phyloP scores from a whole-genome alignment of 306 rosid genomes.

The Cicer bijugum region DNA sequence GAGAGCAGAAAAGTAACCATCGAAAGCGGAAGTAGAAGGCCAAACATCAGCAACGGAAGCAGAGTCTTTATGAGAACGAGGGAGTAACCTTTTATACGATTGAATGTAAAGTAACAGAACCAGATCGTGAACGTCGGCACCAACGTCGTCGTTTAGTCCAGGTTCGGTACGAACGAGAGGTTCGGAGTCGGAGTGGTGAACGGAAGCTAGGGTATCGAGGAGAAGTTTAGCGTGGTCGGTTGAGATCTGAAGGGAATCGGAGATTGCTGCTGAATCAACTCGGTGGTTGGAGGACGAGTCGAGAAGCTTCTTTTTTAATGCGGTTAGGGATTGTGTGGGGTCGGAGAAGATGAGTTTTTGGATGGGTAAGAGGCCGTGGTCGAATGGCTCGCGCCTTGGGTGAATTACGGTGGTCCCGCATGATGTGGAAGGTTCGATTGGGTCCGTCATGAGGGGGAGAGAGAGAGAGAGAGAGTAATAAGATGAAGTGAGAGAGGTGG shows the following conservation, averaged over 20 bases:
- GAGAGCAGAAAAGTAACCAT: conserved; percentile 93
- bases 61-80: conserved; percentile 89
- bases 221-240: conserved; percentile 77
- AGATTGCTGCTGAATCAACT: conserved; percentile 60
- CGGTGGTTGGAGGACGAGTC: conserved; percentile 54
- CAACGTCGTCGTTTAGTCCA: conserved; percentile 53
- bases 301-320: conserved; percentile 71
- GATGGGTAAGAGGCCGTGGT: conserved; percentile 85
- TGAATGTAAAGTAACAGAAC: conserved; percentile 84
- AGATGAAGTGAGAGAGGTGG: conserved; percentile 8
- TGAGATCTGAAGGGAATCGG: conserved; percentile 87
- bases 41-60: conserved; percentile 94
- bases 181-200: conserved; percentile 75
- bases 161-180: conserved; percentile 63
- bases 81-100: conserved; percentile 82
- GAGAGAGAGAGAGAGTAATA: neutral
- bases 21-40: conserved; percentile 99
- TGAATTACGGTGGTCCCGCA: conserved; percentile 57
- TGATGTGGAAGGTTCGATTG: conserved; percentile 63
- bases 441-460: conserved; percentile 66
- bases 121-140: conserved; percentile 80
- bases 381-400: conserved; percentile 90
- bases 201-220: conserved; percentile 75
- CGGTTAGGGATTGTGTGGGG: conserved; percentile 81
- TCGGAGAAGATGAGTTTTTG: conserved; percentile 84